Percentiles rank a stretch among this genome's conserved stretches.
Conservation (phyloP, 805 yeast species). For the Candida adriatica region DNA sequence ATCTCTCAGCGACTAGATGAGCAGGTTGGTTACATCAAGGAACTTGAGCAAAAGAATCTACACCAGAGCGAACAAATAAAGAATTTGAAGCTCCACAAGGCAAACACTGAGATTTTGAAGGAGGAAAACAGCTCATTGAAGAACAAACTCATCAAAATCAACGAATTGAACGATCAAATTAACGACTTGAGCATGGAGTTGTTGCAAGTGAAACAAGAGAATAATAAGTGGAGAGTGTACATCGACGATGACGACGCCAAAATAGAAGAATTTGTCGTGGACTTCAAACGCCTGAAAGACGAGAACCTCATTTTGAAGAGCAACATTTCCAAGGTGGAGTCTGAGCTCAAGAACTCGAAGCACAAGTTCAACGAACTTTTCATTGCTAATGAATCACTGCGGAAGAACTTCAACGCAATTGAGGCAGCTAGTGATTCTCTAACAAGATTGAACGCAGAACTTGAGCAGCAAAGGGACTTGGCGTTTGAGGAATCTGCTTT, state of each 20-base stretch:
- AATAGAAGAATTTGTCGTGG: slow-evolving; percentile 32
- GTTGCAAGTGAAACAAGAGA: slow-evolving; percentile 38
- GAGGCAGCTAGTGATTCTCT: slow-evolving; percentile 22
- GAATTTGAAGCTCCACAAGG: slow-evolving; percentile 38
- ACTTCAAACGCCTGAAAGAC: slow-evolving; percentile 33
- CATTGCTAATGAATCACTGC: slow-evolving; percentile 31
- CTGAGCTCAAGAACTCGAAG: slow-evolving; percentile 23
- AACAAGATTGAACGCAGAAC: slow-evolving; percentile 32
- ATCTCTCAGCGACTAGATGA: slow-evolving; percentile 27
- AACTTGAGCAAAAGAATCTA: slow-evolving; percentile 45
- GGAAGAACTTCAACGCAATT: slow-evolving; percentile 23
- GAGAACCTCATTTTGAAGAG: slow-evolving; percentile 31
- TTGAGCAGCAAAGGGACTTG: slow-evolving; percentile 44
- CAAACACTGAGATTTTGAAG: slow-evolving; percentile 43
- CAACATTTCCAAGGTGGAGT: slow-evolving; percentile 24
- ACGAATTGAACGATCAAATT: slow-evolving; percentile 36
- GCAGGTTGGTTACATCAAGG: slow-evolving; percentile 39
- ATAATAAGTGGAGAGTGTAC: slow-evolving; percentile 40
- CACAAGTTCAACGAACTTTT: slow-evolving; percentile 27
- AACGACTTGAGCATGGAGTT: slow-evolving; percentile 45
- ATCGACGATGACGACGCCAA: slow-evolving; percentile 26
- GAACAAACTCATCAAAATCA: slow-evolving; percentile 32
- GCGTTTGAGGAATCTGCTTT: slow-evolving; percentile 54
- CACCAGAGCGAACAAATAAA: slow-evolving; percentile 47
- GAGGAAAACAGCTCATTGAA: slow-evolving; percentile 44